Base-by-base conservation (phyloP, 371 early-diverging fungal genomes). In the Apophysomyces sp. region DNA sequence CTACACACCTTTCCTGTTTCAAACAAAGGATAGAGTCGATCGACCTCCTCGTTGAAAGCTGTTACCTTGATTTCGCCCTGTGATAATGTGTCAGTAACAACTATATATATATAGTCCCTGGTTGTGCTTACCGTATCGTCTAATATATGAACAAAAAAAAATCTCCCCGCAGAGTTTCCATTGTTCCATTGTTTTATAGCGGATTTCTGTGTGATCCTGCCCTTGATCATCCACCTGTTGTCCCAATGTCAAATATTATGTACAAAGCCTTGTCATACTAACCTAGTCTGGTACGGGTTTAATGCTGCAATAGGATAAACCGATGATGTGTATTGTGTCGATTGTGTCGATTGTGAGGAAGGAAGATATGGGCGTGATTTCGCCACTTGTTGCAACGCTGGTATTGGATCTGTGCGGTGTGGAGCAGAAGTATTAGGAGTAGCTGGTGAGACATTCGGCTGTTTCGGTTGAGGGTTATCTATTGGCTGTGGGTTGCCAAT, bases 1-100 rank as follows among this genome's bases (percentile, higher is more conserved):
- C 8, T 13, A 62, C 51, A 37, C 65, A 81, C 91, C 68, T 90
- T 85, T 62, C 88, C 90, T 37, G 91, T 87, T 58, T 94, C 85
- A 11, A 98, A 67, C 52, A 89, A 31, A 24, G 89, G 77, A 63
- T 85, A 93, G 57, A 92, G 86, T 51, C 75, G 71, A 61, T 89
- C 91, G 2, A 91, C 94, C 60, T 88, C 85, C 49, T 93, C 93
- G 51, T 86, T 90, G 73, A 98, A 98, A 16, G 79, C 92, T 3
- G 96, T 96, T 2, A 92, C 96, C 51, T 90, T 86, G 62, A 98
- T 98, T 66, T 97, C 96, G 49, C 94, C 93, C 84, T 88, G 66
- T 18, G 7, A 21, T 5, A 4, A 18, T 21, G 21, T 44, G 24
- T 44, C 21, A 44, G 21, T 21, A n/a, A 2, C 13, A 15, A 13